Evolutionary conservation across 23 red algal genomes (phyloP), one percentile per base, ranked within the genome.

Genomic region (Gracilariopsis chorda): DNA sequence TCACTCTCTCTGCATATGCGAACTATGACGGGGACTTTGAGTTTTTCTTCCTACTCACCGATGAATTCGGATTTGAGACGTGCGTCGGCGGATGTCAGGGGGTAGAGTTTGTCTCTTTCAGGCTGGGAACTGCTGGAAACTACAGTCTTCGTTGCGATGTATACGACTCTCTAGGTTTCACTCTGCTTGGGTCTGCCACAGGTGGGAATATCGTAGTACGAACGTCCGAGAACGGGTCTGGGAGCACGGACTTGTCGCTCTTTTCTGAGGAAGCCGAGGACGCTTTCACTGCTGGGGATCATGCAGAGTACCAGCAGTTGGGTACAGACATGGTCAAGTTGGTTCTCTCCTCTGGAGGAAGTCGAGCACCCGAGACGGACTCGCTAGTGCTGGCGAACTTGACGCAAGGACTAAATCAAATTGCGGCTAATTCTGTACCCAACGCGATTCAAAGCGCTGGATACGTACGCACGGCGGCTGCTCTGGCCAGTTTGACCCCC

Each of bases 1-100:
- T 69, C 53, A 61, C 52, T 12, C 37, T 82, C 20, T 92, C 88
- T 40, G 88, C 88, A 55, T 80, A 73, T 71, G 46, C 88, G 0
- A 92, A 65, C 60, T 92, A 92, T 55, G 77, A 92, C 19, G 88
- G 76, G 43, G 88, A 92, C 60, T 92, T 92, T 44, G 83, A 92
- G 77, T 92, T 92, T 47, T 92, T 82, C 74, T 92, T 92, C 46
- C 40, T 82, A 40, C 33, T 82, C 16, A 83, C 75, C 3, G 88
- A 92, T 56, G 75, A 80, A 5, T 80, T 82, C 51, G 88, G 88
- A 11, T 67, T 82, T 39, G 75, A 92, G 42, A 68, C 27, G 13
- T 92, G 88, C 47, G 76, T 92, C 11, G 88, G 77, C 5, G 88
- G 88, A 29, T 92, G 88, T 55, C 78, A 80, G 39, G 88, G 88